Conservation (phyloP, 176 grass and related monocot species). For the Juncus inflexus region DNA sequence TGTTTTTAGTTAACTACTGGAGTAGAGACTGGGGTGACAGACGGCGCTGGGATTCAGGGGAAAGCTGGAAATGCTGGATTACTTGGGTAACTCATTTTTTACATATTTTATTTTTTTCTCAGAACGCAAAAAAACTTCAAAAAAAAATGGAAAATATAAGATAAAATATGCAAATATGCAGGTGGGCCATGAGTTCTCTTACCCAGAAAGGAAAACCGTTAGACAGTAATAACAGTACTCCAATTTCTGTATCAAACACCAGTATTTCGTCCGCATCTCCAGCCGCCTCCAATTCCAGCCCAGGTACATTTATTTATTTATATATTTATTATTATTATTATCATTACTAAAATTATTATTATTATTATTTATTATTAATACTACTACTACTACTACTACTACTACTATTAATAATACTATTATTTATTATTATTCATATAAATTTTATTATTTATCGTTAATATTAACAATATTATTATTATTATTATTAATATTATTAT, state of each 20-base stretch:
- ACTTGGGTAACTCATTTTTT: slow-evolving; percentile 56
- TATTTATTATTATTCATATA: slow-evolving; percentile 6
- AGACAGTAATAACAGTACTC: slow-evolving; percentile 38
- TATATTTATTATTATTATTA: slow-evolving; percentile 20
- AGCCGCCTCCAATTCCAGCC: slow-evolving; percentile 41
- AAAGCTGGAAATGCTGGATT: slow-evolving; percentile 67
- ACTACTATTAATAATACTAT: neutral
- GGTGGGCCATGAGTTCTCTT: slow-evolving; percentile 99
- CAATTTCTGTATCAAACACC: slow-evolving; percentile 58
- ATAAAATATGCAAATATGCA: slow-evolving; percentile 26
- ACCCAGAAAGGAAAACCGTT: slow-evolving; percentile 84
- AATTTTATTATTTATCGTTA: slow-evolving; percentile 8
- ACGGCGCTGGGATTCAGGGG: slow-evolving; percentile 48
- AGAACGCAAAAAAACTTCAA: too few relatives aligned
- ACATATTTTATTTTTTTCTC: slow-evolving; percentile 6
- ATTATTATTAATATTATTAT: slow-evolving; percentile 14
- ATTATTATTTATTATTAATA: too few relatives aligned
- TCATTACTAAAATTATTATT: slow-evolving; percentile 2
- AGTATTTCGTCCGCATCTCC: slow-evolving; percentile 38
- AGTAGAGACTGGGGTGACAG: slow-evolving; percentile 42
- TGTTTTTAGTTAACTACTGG: slow-evolving; percentile 52
- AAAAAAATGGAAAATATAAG: neutral
- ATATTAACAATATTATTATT: slow-evolving; percentile 1
- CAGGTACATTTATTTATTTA: slow-evolving; percentile 48
- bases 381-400: slow-evolving; percentile 20